Conservation (phyloP, 495 filamentous ascomycete genomes). For the Chaetomium tenue region DNA sequence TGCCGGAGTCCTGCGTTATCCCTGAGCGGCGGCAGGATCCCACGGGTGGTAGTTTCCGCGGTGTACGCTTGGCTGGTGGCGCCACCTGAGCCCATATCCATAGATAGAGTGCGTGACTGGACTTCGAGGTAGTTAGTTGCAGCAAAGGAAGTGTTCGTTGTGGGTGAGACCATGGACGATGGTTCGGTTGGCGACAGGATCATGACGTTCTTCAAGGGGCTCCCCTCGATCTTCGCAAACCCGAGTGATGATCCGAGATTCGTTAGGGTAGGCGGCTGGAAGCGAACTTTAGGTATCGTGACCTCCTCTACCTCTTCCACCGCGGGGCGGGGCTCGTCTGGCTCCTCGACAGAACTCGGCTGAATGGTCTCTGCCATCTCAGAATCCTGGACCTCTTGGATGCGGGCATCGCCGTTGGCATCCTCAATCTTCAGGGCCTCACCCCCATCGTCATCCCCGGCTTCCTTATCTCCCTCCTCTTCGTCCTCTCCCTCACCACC, state of each 20-base stretch:
- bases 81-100: conserved; percentile 13
- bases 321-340: conserved; percentile 25
- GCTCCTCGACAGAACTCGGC: conserved; percentile 32
- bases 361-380: conserved; percentile 26
- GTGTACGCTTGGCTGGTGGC: conserved; percentile 7
- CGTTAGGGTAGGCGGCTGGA: conserved; percentile 25
- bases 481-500: conserved; percentile 43
- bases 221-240: conserved; percentile 42
- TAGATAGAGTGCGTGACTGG: conserved; percentile 10
- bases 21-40: not conserved
- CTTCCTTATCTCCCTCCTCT: conserved; percentile 44
- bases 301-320: conserved; percentile 26
- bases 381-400: conserved; percentile 34
- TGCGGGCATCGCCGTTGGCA: conserved; percentile 27
- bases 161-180: conserved; percentile 24
- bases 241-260: conserved; percentile 16
- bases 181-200: conserved; percentile 38
- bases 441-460: conserved; percentile 36
- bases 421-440: conserved; percentile 35
- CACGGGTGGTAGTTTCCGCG: conserved; percentile 8
- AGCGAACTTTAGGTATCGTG: conserved; percentile 30
- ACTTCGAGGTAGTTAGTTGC: conserved; percentile 23
- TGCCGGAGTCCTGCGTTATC: not conserved
- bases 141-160: conserved; percentile 5
- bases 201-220: conserved; percentile 49